A percentile compares a stretch with the other conserved stretches of the same genome.
These are phyloP conservation scores for Pythium chondricola DNA, from an alignment of 352 stramenopile genomes.

Conservation along the genomic window DNA sequence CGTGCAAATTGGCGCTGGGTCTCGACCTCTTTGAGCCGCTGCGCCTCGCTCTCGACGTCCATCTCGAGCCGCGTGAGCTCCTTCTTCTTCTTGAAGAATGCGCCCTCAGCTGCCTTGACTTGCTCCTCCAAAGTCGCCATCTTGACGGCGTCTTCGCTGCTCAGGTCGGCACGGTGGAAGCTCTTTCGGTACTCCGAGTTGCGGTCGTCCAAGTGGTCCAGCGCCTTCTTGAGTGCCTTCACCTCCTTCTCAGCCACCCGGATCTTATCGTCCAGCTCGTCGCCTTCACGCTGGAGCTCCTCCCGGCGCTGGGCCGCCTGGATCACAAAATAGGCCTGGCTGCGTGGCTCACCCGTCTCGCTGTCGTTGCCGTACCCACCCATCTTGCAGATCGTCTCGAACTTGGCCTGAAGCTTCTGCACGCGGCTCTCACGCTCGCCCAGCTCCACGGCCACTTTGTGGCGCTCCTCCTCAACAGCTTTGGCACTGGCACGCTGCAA, in stretches of 20 bases:
- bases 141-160: conserved; percentile 77
- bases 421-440: conserved; percentile 82
- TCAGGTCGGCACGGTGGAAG: conserved; percentile 89
- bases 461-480: conserved; percentile 88
- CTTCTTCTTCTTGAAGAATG: conserved; percentile 92
- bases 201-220: conserved; percentile 87
- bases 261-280: conserved; percentile 95
- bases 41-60: conserved; percentile 68
- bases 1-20: conserved; percentile 55
- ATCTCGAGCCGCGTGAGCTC: conserved; percentile 88
- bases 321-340: conserved; percentile 95
- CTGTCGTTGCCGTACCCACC: conserved; percentile 61
- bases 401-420: conserved; percentile 91
- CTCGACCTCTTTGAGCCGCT: conserved; percentile 63
- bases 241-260: conserved; percentile 91
- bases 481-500: conserved; percentile 87
- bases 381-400: conserved; percentile 86
- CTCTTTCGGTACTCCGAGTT: conserved; percentile 94
- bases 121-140: conserved; percentile 86
- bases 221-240: conserved; percentile 88
- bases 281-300: conserved; percentile 92
- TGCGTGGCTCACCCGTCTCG: conserved; percentile 72
- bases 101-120: conserved; percentile 79
- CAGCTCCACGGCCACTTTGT: conserved; percentile 91
- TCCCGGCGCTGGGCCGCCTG: conserved; percentile 92